Percentiles rank a stretch among this genome's conserved stretches.
phyloP scores from a whole-genome alignment of 768 basidiomycete species.

The Mycena filopes region DNA sequence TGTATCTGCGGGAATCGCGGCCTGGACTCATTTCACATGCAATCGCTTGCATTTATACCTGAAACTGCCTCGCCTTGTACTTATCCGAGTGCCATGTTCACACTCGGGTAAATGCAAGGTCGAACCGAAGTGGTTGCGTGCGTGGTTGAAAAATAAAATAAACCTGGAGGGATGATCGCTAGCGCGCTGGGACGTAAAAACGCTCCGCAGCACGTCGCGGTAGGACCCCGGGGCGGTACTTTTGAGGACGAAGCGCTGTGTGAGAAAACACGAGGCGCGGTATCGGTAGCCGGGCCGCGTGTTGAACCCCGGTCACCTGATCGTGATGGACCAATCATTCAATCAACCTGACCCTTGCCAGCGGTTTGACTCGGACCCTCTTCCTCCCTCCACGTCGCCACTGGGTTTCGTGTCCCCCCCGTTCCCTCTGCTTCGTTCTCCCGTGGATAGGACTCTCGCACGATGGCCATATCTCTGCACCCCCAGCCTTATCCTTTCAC shows the following conservation, averaged over 20 bases:
- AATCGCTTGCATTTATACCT: no score
- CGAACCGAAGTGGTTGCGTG: no score
- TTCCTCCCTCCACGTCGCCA: not conserved
- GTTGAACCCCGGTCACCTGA: slow-evolving; percentile 17
- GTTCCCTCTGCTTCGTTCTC: not conserved
- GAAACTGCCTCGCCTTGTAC: no score
- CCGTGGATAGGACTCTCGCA: not conserved
- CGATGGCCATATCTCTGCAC: not conserved
- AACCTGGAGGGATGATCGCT: no score
- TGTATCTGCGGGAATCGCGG: no score
- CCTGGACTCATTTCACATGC: no score
- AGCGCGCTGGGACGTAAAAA: no score
- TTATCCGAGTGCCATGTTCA: no score
- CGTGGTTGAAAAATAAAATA: no score
- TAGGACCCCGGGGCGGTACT: not conserved
- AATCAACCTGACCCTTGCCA: slow-evolving; percentile 4
- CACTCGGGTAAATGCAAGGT: no score
- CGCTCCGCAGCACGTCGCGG: not conserved
- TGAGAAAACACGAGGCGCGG: slow-evolving; percentile 21
- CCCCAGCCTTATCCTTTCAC: not conserved
- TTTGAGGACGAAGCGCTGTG: not conserved
- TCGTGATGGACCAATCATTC: slow-evolving; percentile 1
- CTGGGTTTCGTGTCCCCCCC: no score
- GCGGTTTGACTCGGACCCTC: not conserved
- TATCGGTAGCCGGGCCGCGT: no score